phyloP scores from a whole-genome alignment of 768 basidiomycete genomes.

The Boletus subcaerulescens region DNA sequence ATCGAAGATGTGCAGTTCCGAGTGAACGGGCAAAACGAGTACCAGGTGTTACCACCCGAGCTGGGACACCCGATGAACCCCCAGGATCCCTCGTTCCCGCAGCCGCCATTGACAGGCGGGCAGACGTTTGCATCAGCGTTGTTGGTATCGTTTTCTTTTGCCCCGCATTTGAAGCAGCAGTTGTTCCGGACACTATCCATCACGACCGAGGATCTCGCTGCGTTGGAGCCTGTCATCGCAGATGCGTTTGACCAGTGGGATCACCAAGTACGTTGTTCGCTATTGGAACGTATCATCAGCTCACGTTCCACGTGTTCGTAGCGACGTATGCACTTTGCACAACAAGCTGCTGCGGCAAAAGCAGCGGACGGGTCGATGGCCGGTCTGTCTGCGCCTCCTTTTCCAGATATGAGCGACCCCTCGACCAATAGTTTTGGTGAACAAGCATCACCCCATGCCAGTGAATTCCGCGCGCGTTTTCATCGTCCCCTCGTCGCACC shows the following conservation, averaged over 20 bases:
- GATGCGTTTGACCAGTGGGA: slow-evolving; percentile 89
- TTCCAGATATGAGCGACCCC: slow-evolving; percentile 34
- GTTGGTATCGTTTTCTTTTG: slow-evolving; percentile 71
- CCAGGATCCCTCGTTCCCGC: slow-evolving; percentile 64
- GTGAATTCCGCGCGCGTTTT: slow-evolving; percentile 66
- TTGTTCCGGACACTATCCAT: slow-evolving; percentile 68
- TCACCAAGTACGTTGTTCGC: slow-evolving; percentile 53
- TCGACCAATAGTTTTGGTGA: slow-evolving; percentile 25
- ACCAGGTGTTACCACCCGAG: slow-evolving; percentile 37
- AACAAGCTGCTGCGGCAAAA: slow-evolving; percentile 35
- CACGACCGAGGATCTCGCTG: slow-evolving; percentile 75
- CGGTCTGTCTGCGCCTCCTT: slow-evolving; percentile 28
- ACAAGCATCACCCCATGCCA: slow-evolving; percentile 34
- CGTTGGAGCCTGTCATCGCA: slow-evolving; percentile 76
- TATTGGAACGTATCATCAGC: neutral
- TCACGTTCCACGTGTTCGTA: slow-evolving; percentile 15
- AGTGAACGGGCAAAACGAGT: slow-evolving; percentile 44
- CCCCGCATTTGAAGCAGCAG: slow-evolving; percentile 71
- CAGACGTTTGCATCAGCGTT: slow-evolving; percentile 80
- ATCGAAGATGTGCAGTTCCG: slow-evolving; percentile 70
- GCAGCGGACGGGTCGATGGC: slow-evolving; percentile 27
- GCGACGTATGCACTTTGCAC: slow-evolving; percentile 48
- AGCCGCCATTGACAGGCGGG: slow-evolving; percentile 49
- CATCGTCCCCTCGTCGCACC: slow-evolving; percentile 58
- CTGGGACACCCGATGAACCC: slow-evolving; percentile 35